Percentiles rank a stretch among this genome's conserved stretches.
These are phyloP conservation scores for Monosporascus sp. DNA, from an alignment of 2,329 filamentous ascomycete species.

Conservation along the genomic window DNA sequence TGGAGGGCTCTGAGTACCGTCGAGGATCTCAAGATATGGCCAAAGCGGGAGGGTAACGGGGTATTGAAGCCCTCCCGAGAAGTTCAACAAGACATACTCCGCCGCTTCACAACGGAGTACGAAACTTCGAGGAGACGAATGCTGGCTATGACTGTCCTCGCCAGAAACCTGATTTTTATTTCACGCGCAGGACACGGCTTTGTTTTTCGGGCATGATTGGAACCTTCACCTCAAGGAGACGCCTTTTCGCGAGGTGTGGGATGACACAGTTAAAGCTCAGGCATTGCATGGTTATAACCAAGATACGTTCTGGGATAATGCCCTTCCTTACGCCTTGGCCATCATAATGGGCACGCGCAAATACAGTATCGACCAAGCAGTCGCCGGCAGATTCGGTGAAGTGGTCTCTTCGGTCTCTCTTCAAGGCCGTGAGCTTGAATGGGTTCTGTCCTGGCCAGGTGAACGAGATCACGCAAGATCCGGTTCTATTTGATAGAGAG, in stretches of 20 bases:
- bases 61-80: not conserved
- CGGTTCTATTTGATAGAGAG: not conserved
- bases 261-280: constrained; percentile 7
- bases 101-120: constrained; percentile 8
- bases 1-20: constrained; percentile 9
- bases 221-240: not conserved
- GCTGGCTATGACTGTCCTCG: constrained; percentile 9
- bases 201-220: constrained; percentile 6
- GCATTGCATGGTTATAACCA: constrained; percentile 4
- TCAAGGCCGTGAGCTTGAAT: not conserved
- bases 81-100: constrained; percentile 4
- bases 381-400: not conserved
- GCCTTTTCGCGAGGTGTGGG: constrained; percentile 6
- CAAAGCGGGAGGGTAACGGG: not conserved
- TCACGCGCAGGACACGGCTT: constrained; percentile 11
- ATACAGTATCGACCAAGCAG: not conserved
- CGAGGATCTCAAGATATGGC: not conserved
- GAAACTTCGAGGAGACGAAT: constrained; percentile 7
- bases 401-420: not conserved
- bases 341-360: constrained; percentile 1
- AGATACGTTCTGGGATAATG: constrained; percentile 6
- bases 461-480: constrained; percentile 3
- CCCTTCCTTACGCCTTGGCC: constrained; percentile 6
- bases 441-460: constrained; percentile 3
- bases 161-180: constrained; percentile 11